phyloP scores from a whole-genome alignment of 192 early-diverging fungal species.

The Mortierella antarctica region DNA sequence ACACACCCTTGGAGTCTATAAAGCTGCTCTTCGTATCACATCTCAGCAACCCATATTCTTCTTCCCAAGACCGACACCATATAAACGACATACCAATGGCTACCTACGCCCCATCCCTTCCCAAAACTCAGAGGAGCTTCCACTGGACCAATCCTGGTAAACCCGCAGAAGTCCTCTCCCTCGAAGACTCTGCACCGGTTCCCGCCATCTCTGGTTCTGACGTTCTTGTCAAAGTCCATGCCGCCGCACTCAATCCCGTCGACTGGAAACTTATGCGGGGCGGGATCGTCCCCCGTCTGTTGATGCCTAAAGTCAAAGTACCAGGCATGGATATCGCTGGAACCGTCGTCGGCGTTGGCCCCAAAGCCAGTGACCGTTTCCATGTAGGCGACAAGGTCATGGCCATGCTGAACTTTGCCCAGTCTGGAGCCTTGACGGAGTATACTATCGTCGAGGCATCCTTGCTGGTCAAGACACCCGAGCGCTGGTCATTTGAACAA shows the following conservation, averaged over 20 bases:
- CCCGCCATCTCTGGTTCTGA: conserved; percentile 20
- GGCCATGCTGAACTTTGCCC: conserved; percentile 22
- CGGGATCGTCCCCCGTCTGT: not conserved
- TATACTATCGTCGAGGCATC: conserved; percentile 24
- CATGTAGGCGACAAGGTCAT: conserved; percentile 50
- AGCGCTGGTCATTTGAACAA: conserved; percentile 23
- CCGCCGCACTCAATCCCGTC: conserved; percentile 49
- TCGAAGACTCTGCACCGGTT: conserved; percentile 17
- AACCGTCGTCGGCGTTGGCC: conserved; percentile 33
- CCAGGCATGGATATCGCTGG: conserved; percentile 40
- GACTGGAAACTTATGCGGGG: conserved; percentile 55
- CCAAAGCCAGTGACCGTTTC: conserved; percentile 22
- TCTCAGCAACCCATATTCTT: no score
- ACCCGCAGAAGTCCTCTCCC: conserved; percentile 10
- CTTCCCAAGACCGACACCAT: no score
- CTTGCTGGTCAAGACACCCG: conserved; percentile 16
- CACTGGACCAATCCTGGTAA: conserved; percentile 21
- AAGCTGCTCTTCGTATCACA: no score
- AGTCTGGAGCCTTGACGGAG: conserved; percentile 28
- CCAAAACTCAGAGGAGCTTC: conserved; percentile 20
- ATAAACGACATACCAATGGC: conserved; percentile 15
- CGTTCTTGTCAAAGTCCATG: conserved; percentile 48
- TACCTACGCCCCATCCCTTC: conserved; percentile 11
- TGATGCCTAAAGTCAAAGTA: conserved; percentile 31
- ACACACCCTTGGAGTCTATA: no score